Base-by-base conservation (phyloP, 495 filamentous ascomycete species). In the Penicillium paxilli region DNA sequence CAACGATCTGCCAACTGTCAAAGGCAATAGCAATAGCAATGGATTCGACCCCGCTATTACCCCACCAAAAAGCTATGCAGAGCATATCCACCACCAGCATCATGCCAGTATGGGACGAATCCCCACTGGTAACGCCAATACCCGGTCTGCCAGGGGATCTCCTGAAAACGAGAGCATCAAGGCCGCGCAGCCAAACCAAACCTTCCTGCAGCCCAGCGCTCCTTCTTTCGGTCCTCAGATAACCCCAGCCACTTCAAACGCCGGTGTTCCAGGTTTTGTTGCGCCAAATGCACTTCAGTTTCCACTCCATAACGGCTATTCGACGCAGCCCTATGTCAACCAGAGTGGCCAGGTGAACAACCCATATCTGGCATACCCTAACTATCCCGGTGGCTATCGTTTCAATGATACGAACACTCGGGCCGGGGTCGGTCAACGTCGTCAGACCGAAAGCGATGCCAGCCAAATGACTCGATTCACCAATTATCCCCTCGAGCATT, bases 1-100 rank as follows among this genome's bases (percentile, higher is more conserved):
- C 19, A 89, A 86, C 66, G 94, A 97, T 61, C 74, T 97, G 4
- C 89, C 93, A n/a, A 96, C 92, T 1, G 75, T 91, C 58, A 94
- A 92, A 77, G 84, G 72, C 20, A 75, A 75, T 64, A 66, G 71
- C 20, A 75, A 75, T 64, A 66, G 71, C 24, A 75, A 77, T 65
- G 67, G 71, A 32, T 62, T 69, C 64, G 72, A 73, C 42, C 64
- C 71, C 61, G 77, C 82, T 33, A 83, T 87, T 52, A 76, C 79
- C 3, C 73, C 78, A 16, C 70, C 77, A 3, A 88, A 85, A 56
- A 83, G 85, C 8, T 76, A 83, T 56, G 84, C 87, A 28, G 87
- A 94, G 65, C 85, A 90, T 64, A 81, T 92, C 53, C 89, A 92
- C 50, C 88, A 92, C 49, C 35, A 38, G 5, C 90, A 92, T 71